phyloP scores from a whole-genome alignment of 108 stramenopile species.

The Nannochloropsis granulata region DNA sequence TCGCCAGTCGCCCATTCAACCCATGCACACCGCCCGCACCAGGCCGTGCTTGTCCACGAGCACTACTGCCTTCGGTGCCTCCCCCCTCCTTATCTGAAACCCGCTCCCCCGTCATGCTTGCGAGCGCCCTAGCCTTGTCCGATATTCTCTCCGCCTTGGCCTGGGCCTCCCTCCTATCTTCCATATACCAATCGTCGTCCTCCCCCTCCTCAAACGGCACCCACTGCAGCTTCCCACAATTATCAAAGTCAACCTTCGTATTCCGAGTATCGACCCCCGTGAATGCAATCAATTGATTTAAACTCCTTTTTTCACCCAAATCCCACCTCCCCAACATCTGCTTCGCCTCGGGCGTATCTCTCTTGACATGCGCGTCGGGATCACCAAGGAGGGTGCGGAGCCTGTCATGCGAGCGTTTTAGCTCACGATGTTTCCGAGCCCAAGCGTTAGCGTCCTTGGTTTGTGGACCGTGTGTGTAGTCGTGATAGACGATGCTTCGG shows the following conservation, averaged over 20 bases:
- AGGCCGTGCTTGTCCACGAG: background rate
- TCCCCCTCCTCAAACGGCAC: conserved; percentile 39
- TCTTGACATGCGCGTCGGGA: conserved; percentile 36
- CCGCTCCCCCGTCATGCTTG: no score
- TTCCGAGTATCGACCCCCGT: conserved; percentile 49
- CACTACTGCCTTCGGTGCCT: background rate
- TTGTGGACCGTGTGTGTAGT: conserved; percentile 46
- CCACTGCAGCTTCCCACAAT: conserved; percentile 65
- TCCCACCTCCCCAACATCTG: conserved; percentile 40
- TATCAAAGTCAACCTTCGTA: conserved; percentile 43
- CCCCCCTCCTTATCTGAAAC: background rate
- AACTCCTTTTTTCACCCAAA: conserved; percentile 48
- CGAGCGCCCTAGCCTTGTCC: no score
- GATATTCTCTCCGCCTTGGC: background rate
- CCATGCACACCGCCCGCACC: background rate
- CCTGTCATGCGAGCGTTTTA: conserved; percentile 7
- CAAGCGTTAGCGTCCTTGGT: conserved; percentile 29
- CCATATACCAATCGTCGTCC: background rate
- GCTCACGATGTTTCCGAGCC: background rate
- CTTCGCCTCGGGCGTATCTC: background rate
- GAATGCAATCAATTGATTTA: conserved; percentile 56
- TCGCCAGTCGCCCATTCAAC: background rate
- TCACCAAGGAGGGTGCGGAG: conserved; percentile 52
- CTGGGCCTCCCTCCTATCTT: background rate
- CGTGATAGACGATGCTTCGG: conserved; percentile 56